Conservation (phyloP, 257 asterid species). For the Verbena officinalis region DNA sequence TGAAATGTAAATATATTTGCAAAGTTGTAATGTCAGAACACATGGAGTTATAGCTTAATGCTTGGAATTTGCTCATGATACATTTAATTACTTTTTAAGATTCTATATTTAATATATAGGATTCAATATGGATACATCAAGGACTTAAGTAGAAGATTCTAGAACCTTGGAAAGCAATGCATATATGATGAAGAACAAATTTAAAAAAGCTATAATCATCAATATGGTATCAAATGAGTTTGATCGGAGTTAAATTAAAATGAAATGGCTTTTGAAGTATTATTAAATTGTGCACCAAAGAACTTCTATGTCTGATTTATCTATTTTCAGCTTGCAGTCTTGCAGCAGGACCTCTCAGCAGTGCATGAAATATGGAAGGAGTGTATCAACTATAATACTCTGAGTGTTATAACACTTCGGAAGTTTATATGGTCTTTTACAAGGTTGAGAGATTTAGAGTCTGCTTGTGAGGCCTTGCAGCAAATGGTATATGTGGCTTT, state of each 20-base stretch:
- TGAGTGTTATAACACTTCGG: constrained; percentile 60
- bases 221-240: background rate
- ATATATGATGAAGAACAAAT: constrained; percentile 14
- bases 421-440: constrained; percentile 73
- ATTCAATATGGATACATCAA: background rate
- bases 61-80: background rate
- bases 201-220: constrained; percentile 1
- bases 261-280: constrained; percentile 12
- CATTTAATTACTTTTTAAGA: background rate
- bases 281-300: constrained; percentile 11
- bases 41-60: constrained; percentile 8
- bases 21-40: background rate
- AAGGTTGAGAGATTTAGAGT: constrained; percentile 71
- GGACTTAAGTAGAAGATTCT: background rate
- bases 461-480: constrained; percentile 73
- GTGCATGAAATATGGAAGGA: constrained; percentile 83
- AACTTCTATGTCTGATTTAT: constrained; percentile 32
- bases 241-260: constrained; percentile 10
- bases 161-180: background rate
- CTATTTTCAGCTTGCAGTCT: constrained; percentile 88
- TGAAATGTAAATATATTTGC: background rate
- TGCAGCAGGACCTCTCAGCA: constrained; percentile 63
- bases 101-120: background rate
- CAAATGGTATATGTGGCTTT: constrained; percentile 60
- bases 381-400: constrained; percentile 49